These are phyloP conservation scores for Scolecobasidium constrictum DNA, from an alignment of 2,329 filamentous ascomycete genomes.

Conservation along the genomic window DNA sequence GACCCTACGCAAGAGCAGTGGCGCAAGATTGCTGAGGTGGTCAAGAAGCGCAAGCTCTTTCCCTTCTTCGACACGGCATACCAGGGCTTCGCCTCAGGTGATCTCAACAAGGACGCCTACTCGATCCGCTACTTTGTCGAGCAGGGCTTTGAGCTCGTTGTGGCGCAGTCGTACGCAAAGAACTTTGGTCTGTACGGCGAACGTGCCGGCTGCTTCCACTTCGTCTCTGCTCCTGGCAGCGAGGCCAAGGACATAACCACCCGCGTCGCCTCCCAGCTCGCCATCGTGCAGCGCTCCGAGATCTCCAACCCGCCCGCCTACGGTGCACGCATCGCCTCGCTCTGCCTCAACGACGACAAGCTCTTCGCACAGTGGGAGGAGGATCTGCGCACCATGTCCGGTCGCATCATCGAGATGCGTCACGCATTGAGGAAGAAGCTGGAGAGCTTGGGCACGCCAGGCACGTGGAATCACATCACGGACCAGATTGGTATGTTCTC, in stretches of 20 bases:
- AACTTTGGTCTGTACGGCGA: slow-evolving; percentile 82
- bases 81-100: slow-evolving; percentile 92
- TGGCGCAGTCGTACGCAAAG: slow-evolving; percentile 44
- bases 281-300: slow-evolving; percentile 90
- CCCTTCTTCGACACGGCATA: slow-evolving; percentile 98
- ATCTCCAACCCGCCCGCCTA: slow-evolving; percentile 96
- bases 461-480: slow-evolving; percentile 93
- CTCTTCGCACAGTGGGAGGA: slow-evolving; percentile 89
- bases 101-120: slow-evolving; percentile 73
- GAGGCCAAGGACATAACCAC: slow-evolving; percentile 49
- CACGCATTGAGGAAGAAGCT: slow-evolving; percentile 65
- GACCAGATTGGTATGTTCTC: slow-evolving; percentile 99
- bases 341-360: slow-evolving; percentile 68
- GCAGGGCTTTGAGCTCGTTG: slow-evolving; percentile 63
- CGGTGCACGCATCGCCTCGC: slow-evolving; percentile 77
- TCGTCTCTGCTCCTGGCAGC: slow-evolving; percentile 63
- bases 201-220: slow-evolving; percentile 92
- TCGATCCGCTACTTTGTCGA: slow-evolving; percentile 92
- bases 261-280: slow-evolving; percentile 75
- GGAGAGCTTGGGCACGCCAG: slow-evolving; percentile 75
- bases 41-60: slow-evolving; percentile 74
- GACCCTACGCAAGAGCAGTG: slow-evolving; percentile 91
- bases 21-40: slow-evolving; percentile 72
- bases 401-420: slow-evolving; percentile 89
- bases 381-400: slow-evolving; percentile 86